Conservation (phyloP, 306 rosid genomes). For the Trichosanthes cucumerina region DNA sequence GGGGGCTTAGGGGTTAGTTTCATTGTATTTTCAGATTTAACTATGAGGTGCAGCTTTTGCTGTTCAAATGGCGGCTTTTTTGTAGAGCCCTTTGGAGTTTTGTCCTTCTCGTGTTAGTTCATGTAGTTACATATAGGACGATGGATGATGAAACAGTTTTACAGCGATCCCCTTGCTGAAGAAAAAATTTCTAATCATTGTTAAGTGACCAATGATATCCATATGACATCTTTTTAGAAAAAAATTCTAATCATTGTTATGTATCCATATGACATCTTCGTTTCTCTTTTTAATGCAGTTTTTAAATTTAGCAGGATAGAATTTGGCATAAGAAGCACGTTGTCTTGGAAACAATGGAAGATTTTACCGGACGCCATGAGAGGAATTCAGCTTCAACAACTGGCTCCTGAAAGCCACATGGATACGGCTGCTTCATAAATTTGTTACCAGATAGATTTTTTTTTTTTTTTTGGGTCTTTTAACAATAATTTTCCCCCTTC, state of each 20-base stretch:
- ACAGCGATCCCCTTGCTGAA: not conserved
- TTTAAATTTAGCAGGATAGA: not conserved
- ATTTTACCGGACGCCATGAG: not conserved
- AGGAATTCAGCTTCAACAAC: not conserved
- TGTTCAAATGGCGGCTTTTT: too few relatives aligned
- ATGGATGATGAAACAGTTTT: not conserved
- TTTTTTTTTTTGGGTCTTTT: not conserved
- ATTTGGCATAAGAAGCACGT: not conserved
- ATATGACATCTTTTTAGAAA: too few relatives aligned
- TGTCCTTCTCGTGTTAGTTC: not conserved
- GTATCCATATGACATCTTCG: not conserved
- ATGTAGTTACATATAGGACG: not conserved
- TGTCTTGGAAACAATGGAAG: not conserved
- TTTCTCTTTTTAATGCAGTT: not conserved
- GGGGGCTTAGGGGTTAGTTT: too few relatives aligned
- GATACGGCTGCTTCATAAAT: slow-evolving; percentile 7
- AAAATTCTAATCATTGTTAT: not conserved
- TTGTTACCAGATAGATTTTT: slow-evolving; percentile 8
- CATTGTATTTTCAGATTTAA: too few relatives aligned
- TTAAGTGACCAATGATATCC: too few relatives aligned
- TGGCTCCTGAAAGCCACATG: not conserved
- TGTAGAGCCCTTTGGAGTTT: too few relatives aligned
- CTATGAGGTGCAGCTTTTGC: too few relatives aligned
- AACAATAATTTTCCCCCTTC: not conserved
- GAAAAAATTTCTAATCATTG: not conserved